Conservation (phyloP, 768 basidiomycete genomes). For the Psilocybe cyanescens region DNA sequence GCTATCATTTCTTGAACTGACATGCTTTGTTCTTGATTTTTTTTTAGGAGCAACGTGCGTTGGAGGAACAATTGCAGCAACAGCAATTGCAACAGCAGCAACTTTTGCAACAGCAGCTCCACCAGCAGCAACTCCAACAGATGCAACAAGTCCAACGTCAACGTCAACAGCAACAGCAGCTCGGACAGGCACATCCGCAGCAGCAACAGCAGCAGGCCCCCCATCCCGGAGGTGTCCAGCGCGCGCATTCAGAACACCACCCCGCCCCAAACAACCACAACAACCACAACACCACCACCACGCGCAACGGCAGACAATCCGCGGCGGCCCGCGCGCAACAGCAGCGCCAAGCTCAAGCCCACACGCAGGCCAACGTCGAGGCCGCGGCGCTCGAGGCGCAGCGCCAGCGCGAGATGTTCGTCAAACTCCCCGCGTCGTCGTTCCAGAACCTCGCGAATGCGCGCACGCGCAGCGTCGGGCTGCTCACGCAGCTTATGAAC, state of each 20-base stretch:
- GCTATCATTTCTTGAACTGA: constrained; percentile 2
- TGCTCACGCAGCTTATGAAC: constrained; percentile 72
- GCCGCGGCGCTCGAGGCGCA: constrained; percentile 28
- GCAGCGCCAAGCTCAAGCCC: constrained; percentile 19
- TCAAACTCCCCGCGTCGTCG: constrained; percentile 68
- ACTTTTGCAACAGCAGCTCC: not conserved
- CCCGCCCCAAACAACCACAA: constrained; percentile 15
- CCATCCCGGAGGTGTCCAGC: constrained; percentile 23
- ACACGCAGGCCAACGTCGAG: constrained; percentile 17
- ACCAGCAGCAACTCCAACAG: constrained; percentile 11
- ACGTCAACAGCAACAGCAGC: constrained; percentile 15
- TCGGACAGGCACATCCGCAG: constrained; percentile 7
- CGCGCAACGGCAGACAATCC: constrained; percentile 12
- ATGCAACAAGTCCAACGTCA: constrained; percentile 25
- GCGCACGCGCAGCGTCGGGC: constrained; percentile 48
- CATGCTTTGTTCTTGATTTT: not conserved
- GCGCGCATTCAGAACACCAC: constrained; percentile 30
- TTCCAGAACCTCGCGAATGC: constrained; percentile 56
- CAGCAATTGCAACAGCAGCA: constrained; percentile 18
- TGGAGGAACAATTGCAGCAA: constrained; percentile 12
- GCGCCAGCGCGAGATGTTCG: constrained; percentile 61
- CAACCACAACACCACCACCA: constrained; percentile 6
- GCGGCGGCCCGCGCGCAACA: constrained; percentile 10
- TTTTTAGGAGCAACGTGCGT: constrained; percentile 2
- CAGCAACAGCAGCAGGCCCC: constrained; percentile 17